These are phyloP conservation scores for Phaseolus coccineus DNA, from an alignment of 331 rosid genomes.

Conservation along the genomic window DNA sequence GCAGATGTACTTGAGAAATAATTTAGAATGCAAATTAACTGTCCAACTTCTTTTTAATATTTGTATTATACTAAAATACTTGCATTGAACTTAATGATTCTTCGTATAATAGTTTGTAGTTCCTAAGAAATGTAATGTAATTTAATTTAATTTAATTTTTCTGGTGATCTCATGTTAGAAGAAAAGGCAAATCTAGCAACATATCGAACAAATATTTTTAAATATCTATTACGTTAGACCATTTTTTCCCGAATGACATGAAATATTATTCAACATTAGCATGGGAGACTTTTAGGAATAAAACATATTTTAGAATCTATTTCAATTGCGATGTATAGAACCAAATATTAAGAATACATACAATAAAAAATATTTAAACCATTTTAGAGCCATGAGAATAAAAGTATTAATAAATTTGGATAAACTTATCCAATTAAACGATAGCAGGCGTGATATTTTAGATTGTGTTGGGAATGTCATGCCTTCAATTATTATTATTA, in stretches of 20 bases:
- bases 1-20: too few species aligned
- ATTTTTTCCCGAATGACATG: background rate
- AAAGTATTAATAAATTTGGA: background rate
- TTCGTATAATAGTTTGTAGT: too few species aligned
- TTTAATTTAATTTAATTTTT: background rate
- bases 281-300: background rate
- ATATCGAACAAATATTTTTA: background rate
- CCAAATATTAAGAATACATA: background rate
- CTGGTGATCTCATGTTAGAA: too few species aligned
- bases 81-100: too few species aligned
- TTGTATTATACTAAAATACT: too few species aligned
- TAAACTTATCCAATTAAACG: background rate
- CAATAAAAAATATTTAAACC: background rate
- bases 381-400: background rate
- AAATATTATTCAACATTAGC: background rate
- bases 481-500: background rate
- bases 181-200: background rate
- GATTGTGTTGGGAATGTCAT: background rate
- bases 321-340: background rate
- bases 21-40: too few species aligned
- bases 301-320: background rate
- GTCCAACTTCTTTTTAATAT: too few species aligned
- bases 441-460: conserved; percentile 7
- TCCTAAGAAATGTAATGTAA: too few species aligned
- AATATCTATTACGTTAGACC: too few species aligned